A percentile compares a stretch with the other conserved stretches of the same genome.
phyloP scores from a whole-genome alignment of 2,329 filamentous ascomycete species.

The Keithomyces neogunnii region DNA sequence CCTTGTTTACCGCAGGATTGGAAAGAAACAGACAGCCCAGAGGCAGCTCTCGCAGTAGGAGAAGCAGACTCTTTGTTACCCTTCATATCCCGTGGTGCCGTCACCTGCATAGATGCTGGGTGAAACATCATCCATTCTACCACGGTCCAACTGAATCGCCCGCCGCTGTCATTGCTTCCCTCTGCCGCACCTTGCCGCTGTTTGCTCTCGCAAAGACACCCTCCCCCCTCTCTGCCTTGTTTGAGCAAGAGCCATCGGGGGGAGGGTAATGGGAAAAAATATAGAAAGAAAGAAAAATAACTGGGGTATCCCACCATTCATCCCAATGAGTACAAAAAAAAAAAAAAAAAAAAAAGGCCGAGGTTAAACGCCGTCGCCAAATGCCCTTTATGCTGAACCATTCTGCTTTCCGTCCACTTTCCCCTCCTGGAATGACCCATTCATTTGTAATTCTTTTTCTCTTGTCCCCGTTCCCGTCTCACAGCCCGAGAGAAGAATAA shows the following conservation, averaged over 20 bases:
- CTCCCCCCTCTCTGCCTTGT: not conserved
- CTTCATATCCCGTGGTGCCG: not conserved
- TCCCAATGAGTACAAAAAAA: not conserved
- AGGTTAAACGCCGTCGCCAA: constrained; percentile 1
- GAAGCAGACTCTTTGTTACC: not conserved
- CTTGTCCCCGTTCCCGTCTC: not conserved
- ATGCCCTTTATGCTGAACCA: not conserved
- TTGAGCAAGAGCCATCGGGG: not conserved
- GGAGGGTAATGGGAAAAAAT: too few relatives aligned
- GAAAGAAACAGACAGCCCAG: too few relatives aligned
- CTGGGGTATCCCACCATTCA: not conserved
- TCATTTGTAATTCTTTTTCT: not conserved
- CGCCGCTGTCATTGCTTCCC: not conserved
- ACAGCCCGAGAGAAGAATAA: not conserved
- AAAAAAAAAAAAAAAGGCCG: not conserved
- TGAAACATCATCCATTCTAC: not conserved
- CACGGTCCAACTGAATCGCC: not conserved
- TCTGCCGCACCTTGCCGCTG: not conserved
- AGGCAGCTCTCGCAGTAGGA: too few relatives aligned
- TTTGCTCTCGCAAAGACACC: not conserved
- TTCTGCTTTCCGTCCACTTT: not conserved
- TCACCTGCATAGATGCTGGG: not conserved
- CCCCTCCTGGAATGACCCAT: not conserved
- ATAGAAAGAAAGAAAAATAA: not conserved
- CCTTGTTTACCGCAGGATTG: too few relatives aligned